Conservation (phyloP, 805 yeast species). For the Debaryomyces castellii region DNA sequence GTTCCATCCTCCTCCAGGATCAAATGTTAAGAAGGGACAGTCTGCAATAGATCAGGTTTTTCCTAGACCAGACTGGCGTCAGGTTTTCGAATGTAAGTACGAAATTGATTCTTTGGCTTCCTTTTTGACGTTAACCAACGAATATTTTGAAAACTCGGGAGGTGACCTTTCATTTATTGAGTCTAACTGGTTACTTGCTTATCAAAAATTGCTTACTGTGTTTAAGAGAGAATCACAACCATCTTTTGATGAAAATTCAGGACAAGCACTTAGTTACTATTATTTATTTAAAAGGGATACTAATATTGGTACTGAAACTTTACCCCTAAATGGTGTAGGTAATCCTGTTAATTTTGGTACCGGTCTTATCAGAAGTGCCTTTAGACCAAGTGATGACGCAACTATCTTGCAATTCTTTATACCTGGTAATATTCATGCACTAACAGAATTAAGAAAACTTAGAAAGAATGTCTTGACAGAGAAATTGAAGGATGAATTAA, state of each 20-base stretch:
- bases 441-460: slow-evolving; percentile 55
- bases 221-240: slow-evolving; percentile 61
- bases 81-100: slow-evolving; percentile 86
- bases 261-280: slow-evolving; percentile 46
- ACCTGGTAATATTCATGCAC: slow-evolving; percentile 81
- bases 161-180: slow-evolving; percentile 48
- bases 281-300: slow-evolving; percentile 77
- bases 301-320: slow-evolving; percentile 75
- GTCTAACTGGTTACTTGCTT: slow-evolving; percentile 58
- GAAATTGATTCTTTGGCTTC: slow-evolving; percentile 86
- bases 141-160: slow-evolving; percentile 57
- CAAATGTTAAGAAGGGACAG: slow-evolving; percentile 47
- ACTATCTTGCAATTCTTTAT: slow-evolving; percentile 76
- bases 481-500: slow-evolving; percentile 1
- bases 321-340: slow-evolving; percentile 76
- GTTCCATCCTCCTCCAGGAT: slow-evolving; percentile 74
- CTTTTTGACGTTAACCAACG: slow-evolving; percentile 72
- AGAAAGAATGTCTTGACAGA: slow-evolving; percentile 18
- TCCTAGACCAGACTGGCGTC: slow-evolving; percentile 69
- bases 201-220: slow-evolving; percentile 49
- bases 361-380: slow-evolving; percentile 77
- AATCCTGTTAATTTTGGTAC: slow-evolving; percentile 75
- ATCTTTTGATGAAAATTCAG: slow-evolving; percentile 52
- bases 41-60: slow-evolving; percentile 62
- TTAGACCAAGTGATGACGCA: slow-evolving; percentile 88